phyloP scores from a whole-genome alignment of 306 rosid genomes.

The Cicer bijugum region DNA sequence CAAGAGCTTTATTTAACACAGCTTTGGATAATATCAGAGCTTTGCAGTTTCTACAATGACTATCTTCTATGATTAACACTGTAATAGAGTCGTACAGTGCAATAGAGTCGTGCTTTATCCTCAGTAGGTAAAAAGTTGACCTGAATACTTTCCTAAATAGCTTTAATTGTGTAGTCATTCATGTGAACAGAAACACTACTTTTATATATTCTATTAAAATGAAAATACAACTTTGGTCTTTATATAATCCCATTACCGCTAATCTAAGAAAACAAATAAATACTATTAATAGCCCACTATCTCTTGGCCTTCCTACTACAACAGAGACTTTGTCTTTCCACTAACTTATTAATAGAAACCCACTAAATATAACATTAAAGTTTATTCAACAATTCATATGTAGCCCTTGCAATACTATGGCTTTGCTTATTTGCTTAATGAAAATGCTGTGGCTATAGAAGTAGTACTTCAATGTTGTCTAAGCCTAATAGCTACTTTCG shows the following conservation, averaged over 20 bases:
- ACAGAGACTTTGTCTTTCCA: no score
- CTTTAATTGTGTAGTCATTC: background rate
- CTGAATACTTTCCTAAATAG: background rate
- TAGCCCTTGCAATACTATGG: background rate
- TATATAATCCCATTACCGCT: no score
- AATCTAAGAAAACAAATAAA: no score
- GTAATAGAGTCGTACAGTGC: background rate
- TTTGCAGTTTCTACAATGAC: background rate
- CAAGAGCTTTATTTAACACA: background rate
- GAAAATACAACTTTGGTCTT: no score
- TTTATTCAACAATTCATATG: no score
- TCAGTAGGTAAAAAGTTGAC: constrained; percentile 1
- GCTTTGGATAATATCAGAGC: constrained; percentile 8
- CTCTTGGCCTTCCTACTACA: no score
- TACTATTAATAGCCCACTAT: no score
- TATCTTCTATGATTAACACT: constrained; percentile 12
- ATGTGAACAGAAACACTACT: no score
- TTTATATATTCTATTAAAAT: no score
- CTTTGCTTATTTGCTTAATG: constrained; percentile 20
- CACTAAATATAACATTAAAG: no score
- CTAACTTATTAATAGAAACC: no score
- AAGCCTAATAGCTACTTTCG: background rate
- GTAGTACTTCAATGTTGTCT: background rate
- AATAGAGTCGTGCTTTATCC: background rate
- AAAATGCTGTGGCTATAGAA: background rate